Conservation (phyloP, 192 early-diverging fungal genomes). For the Coemansia nantahalensis region DNA sequence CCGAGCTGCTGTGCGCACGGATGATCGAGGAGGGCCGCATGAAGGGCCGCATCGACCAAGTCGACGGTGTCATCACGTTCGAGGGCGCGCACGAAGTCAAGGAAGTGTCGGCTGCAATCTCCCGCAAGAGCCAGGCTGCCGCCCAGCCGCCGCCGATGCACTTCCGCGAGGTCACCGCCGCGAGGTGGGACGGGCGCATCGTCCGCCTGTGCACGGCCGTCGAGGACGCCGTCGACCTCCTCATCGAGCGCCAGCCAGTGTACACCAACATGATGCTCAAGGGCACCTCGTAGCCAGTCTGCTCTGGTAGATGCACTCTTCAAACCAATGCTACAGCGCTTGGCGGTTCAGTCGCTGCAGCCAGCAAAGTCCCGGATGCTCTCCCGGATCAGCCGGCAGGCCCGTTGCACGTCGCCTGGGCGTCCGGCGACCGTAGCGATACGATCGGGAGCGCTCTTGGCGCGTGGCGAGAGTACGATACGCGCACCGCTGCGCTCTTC, state of each 20-base stretch:
- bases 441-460: constrained; percentile 28
- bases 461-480: constrained; percentile 35
- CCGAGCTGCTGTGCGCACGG: constrained; percentile 77
- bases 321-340: no score
- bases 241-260: constrained; percentile 44
- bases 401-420: constrained; percentile 12
- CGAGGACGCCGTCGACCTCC: constrained; percentile 46
- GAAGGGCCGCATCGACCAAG: constrained; percentile 90
- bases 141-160: constrained; percentile 41
- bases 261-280: constrained; percentile 36
- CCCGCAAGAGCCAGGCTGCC: constrained; percentile 24
- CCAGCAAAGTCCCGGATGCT: constrained; percentile 33
- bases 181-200: constrained; percentile 44
- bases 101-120: constrained; percentile 36
- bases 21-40: constrained; percentile 93
- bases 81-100: constrained; percentile 58
- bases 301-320: constrained; percentile 5
- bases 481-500: constrained; percentile 29
- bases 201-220: constrained; percentile 42
- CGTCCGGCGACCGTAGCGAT: constrained; percentile 36
- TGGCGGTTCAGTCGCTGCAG: no score
- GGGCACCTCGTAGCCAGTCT: no score
- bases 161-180: constrained; percentile 38
- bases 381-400: constrained; percentile 21
- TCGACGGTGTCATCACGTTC: constrained; percentile 82